phyloP scores from a whole-genome alignment of 2,329 filamentous ascomycete genomes.

The Geosmithia putterillii region DNA sequence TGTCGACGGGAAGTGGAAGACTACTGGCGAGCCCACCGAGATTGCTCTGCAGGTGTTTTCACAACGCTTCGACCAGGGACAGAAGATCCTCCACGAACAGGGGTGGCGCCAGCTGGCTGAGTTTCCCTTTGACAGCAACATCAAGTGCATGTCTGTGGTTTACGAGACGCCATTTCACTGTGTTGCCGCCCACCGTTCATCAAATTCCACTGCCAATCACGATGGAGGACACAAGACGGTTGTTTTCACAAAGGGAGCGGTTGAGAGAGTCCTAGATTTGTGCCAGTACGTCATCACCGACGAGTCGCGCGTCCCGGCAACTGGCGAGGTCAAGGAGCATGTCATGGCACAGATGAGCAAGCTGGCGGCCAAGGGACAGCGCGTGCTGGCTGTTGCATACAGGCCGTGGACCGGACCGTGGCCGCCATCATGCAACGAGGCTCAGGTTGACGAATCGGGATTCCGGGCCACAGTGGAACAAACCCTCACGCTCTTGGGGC shows the following conservation, averaged over 20 bases:
- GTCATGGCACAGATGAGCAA: constrained; percentile 42
- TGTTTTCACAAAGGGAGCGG: constrained; percentile 51
- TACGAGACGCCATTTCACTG: constrained; percentile 46
- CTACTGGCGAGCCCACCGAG: constrained; percentile 61
- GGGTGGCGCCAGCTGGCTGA: constrained; percentile 57
- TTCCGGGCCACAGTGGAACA: constrained; percentile 52
- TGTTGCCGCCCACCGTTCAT: too few species aligned
- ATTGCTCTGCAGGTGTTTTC: constrained; percentile 67
- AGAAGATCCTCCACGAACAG: constrained; percentile 34
- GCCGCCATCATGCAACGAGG: constrained; percentile 13
- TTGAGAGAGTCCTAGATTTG: constrained; percentile 47
- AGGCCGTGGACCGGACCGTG: constrained; percentile 41
- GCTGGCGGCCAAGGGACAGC: constrained; percentile 56
- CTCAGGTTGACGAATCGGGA: constrained; percentile 23
- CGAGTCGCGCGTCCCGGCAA: constrained; percentile 29
- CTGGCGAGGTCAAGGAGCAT: constrained; percentile 33
- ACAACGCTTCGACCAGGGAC: constrained; percentile 50
- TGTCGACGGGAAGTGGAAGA: constrained; percentile 47
- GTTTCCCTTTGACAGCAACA: constrained; percentile 66
- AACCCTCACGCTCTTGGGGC: constrained; percentile 61
- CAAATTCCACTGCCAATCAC: too few species aligned
- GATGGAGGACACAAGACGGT: constrained; percentile 23
- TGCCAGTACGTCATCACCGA: constrained; percentile 35
- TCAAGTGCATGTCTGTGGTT: constrained; percentile 72
- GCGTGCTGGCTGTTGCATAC: constrained; percentile 61